Evolutionary conservation across 2,329 filamentous ascomycete species (phyloP).

Genomic region (Penicillium sp.): DNA sequence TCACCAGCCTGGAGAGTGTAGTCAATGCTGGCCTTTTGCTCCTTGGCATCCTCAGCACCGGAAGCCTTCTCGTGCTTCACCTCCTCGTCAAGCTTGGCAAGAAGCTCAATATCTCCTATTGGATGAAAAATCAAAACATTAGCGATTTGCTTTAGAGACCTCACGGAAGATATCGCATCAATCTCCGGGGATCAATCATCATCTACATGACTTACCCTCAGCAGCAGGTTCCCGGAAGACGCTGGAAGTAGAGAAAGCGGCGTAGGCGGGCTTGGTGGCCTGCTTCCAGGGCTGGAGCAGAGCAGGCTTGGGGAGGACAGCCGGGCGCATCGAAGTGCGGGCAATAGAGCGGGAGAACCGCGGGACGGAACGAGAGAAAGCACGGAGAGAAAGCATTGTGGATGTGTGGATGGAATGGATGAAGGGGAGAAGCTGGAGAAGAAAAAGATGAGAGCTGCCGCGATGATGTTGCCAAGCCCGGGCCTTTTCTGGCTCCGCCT

Average conservation of each 20-base stretch:
- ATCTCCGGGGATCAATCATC: neutral
- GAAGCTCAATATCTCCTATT: slow-evolving; percentile 72
- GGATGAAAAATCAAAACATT: slow-evolving; percentile 5
- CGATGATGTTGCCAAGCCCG: slow-evolving; percentile 33
- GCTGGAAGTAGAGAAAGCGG: slow-evolving; percentile 49
- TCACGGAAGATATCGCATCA: neutral
- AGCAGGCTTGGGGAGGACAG: slow-evolving; percentile 50
- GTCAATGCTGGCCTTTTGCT: slow-evolving; percentile 84
- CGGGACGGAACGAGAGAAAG: slow-evolving; percentile 66
- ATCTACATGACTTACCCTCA: slow-evolving; percentile 40
- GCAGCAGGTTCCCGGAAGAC: slow-evolving; percentile 45
- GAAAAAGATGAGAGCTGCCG: slow-evolving; percentile 23
- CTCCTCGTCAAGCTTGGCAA: slow-evolving; percentile 82
- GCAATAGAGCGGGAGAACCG: slow-evolving; percentile 61
- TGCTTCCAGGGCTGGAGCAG: slow-evolving; percentile 53
- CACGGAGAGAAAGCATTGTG: slow-evolving; percentile 70
- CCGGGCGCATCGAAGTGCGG: slow-evolving; percentile 50
- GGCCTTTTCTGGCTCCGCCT: slow-evolving; percentile 18
- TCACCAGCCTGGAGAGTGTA: slow-evolving; percentile 84
- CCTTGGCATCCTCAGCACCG: slow-evolving; percentile 69
- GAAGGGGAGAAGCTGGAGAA: slow-evolving; percentile 16
- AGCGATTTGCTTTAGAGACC: neutral
- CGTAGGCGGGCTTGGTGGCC: slow-evolving; percentile 40
- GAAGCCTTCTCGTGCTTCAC: slow-evolving; percentile 80
- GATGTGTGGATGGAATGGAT: slow-evolving; percentile 13